Base-by-base conservation (phyloP, 1,284 basidiomycete genomes). In the Boletus sp. region DNA sequence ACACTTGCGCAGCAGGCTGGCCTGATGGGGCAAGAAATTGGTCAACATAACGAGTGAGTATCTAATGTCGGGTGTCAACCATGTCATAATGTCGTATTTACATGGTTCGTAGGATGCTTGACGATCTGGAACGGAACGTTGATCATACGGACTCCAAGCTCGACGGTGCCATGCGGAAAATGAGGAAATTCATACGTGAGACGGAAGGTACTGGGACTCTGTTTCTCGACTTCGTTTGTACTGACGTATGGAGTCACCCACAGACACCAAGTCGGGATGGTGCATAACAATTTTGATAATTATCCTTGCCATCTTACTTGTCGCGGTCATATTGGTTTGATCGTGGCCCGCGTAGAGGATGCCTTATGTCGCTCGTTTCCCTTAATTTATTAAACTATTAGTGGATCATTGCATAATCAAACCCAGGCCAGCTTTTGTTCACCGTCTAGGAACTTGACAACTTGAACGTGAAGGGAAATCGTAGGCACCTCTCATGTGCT, bases 21-120 rank as follows among this genome's bases (percentile, higher is more conserved):
- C 5, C 70, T 95, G 35, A 95, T 96, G 79, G 93, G 93, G 0
- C 81, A 80, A 44, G 93, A 96, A 65, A 89, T 95, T 38, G 72
- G 66, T 5, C 91, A 94, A 64, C 93, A 95, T 57, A 88, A 84
- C 56, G 89, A 91, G 93, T 94, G 55, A 50, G 83, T 68, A 16
- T 48, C 4, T 34, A 34, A 22, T 22, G 23, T 32, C 20, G 10
- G 16, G 9, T 19, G 30, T 41, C 13, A 29, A 22, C 5, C 10
- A 37, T 41, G 35, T 10, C 30, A 44, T 20, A 5, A 27, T 36
- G n/a, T 10, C 10, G 36, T 41, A 44, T 44, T 54, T 27, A 51
- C n/a, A 8, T 35, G 20, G 22, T 29, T 42, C n/a, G 13, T 37
- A 94, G 91, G 58, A 81, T 96, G 79, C 74, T 96, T 0, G 84